Evolutionary conservation across 202 grass and related monocot genomes (phyloP).

Genomic region (Carex arenaria): DNA sequence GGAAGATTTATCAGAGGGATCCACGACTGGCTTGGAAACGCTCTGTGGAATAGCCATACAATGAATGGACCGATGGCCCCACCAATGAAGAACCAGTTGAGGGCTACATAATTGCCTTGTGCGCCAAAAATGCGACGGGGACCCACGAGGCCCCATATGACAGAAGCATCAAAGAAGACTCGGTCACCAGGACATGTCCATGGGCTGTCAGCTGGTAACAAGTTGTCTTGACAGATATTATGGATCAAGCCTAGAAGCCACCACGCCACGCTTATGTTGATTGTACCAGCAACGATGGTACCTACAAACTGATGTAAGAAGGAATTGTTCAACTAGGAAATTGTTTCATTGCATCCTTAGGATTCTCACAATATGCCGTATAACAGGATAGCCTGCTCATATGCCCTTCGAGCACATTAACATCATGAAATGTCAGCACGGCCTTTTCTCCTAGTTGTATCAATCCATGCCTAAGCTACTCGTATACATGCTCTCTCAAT

Average conservation of each 20-base stretch:
- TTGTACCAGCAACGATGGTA: conserved; percentile 65
- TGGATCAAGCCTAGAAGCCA: conserved; percentile 68
- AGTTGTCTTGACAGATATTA: conserved; percentile 49
- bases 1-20: conserved; percentile 81
- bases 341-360: too few species aligned
- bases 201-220: conserved; percentile 56
- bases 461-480: background rate
- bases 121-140: conserved; percentile 57
- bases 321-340: background rate
- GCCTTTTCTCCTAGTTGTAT: too few species aligned
- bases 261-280: conserved; percentile 68
- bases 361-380: background rate
- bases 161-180: conserved; percentile 84
- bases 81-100: conserved; percentile 77
- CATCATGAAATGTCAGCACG: background rate
- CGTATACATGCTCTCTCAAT: background rate
- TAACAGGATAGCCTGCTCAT: background rate
- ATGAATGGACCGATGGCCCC: conserved; percentile 49
- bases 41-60: conserved; percentile 53
- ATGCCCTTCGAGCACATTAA: background rate
- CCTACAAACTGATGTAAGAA: conserved; percentile 42
- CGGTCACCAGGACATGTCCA: conserved; percentile 70
- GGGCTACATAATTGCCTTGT: conserved; percentile 42
- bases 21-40: conserved; percentile 54
- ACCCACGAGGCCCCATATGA: conserved; percentile 85